Evolutionary conservation across 192 early-diverging fungal genomes (phyloP).

Genomic region (Dispira simplex): DNA sequence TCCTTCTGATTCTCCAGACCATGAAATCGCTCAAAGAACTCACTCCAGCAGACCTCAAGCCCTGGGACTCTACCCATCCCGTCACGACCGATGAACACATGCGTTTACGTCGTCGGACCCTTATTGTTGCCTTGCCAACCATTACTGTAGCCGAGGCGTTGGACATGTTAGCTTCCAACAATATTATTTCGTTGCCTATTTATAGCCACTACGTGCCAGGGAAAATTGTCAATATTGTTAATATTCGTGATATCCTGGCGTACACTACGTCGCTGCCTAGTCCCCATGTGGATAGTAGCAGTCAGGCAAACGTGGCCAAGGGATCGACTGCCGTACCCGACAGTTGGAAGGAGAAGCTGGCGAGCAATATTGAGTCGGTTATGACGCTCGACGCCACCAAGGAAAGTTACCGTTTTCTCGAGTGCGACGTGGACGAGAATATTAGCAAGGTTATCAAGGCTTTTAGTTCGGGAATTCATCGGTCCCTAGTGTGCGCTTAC

Average conservation of each 20-base stretch:
- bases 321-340: not conserved
- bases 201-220: slow-evolving; percentile 29
- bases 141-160: slow-evolving; percentile 32
- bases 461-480: slow-evolving; percentile 39
- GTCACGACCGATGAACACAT: not conserved
- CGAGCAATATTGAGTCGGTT: slow-evolving; percentile 9
- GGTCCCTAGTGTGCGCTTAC: slow-evolving; percentile 37
- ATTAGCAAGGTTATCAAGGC: slow-evolving; percentile 10
- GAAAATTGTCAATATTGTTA: slow-evolving; percentile 32
- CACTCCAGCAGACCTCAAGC: not conserved
- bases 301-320: not conserved
- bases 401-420: slow-evolving; percentile 7
- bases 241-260: slow-evolving; percentile 32
- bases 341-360: not conserved
- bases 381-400: slow-evolving; percentile 8
- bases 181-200: slow-evolving; percentile 35
- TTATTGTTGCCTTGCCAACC: slow-evolving; percentile 29
- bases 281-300: not conserved
- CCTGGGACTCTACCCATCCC: not conserved
- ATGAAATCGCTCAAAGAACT: not conserved
- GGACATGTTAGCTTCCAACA: slow-evolving; percentile 24
- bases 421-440: slow-evolving; percentile 1
- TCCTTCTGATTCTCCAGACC: too few species aligned
- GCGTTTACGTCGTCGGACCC: slow-evolving; percentile 3
- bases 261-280: slow-evolving; percentile 16